Percentiles rank a stretch among this genome's conserved stretches.
phyloP scores from a whole-genome alignment of 371 early-diverging fungal genomes.

The Syncephalastrum monosporum region DNA sequence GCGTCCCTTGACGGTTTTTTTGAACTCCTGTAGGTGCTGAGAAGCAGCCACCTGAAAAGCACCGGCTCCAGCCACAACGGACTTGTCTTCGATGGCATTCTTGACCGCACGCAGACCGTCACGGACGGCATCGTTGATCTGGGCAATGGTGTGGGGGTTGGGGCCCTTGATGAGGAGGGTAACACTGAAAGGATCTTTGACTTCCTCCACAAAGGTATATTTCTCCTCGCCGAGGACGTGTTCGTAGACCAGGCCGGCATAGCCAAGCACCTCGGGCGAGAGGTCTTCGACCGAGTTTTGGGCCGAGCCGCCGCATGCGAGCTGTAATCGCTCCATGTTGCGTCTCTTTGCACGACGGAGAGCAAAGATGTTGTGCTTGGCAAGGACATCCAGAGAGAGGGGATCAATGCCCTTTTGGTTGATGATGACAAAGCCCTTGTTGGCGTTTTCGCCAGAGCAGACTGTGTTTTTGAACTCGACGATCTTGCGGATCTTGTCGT shows the following conservation, averaged over 20 bases:
- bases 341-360: conserved; percentile 99
- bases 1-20: conserved; percentile 89
- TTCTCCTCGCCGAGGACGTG: conserved; percentile 98
- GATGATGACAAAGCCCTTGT: conserved; percentile 94
- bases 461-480: conserved; percentile 96
- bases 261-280: conserved; percentile 85
- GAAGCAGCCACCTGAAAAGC: conserved; percentile 92
- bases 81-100: conserved; percentile 94
- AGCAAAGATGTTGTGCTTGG: conserved; percentile 97
- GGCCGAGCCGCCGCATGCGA: conserved; percentile 97
- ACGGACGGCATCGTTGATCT: conserved; percentile 97
- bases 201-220: conserved; percentile 99
- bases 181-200: conserved; percentile 89
- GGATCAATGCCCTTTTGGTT: conserved; percentile 99
- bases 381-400: conserved; percentile 96
- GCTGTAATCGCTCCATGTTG: conserved; percentile 99
- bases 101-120: conserved; percentile 98
- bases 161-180: conserved; percentile 98
- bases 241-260: conserved; percentile 95
- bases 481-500: conserved; percentile 91
- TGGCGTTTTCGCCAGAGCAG: conserved; percentile 72
- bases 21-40: conserved; percentile 82
- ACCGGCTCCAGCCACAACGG: conserved; percentile 95
- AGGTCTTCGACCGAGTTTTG: conserved; percentile 98
- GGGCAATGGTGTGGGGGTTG: conserved; percentile 92